Base-by-base conservation (phyloP, 108 stramenopile species). In the Schizochytrium sp. region DNA sequence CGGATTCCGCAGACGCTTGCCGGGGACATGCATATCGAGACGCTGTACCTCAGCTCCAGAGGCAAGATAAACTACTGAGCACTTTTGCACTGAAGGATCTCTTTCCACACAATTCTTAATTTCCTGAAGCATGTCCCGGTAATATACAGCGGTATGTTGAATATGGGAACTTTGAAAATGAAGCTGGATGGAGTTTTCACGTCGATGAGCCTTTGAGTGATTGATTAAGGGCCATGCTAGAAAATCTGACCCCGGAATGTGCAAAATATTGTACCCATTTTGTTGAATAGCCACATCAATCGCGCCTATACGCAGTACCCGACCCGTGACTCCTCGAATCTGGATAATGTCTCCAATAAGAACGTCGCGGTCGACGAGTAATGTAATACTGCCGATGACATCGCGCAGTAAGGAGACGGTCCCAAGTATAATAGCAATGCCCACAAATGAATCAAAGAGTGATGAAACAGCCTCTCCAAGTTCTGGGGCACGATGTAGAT, bases 261-360 rank as follows among this genome's bases (percentile, higher is more conserved):
- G 53, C 47, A 83, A n/a, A 17, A 53, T 83, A 5, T 50, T 83
- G 50, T 40, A 49, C 8, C 76, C 76, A 53, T 53, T 40, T 42
- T 83, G 47, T 13, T 38, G 28, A 17, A 83, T 38, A 10, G 47
- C 76, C 17, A 55, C 53, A 2, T 83, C 47, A 13, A 83, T 38
- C 15, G 76, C 76, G 8, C 76, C 76, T n/a, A 83, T 55, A 53
- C 76, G 76, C 13, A 83, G 38, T n/a, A 83, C 50, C 50, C 76
- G 76, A 10, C 76, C 76, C 10, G 76, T 55, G 17, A 83, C 76
- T 47, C 76, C 76, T 13, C 76, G 19, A 55, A 83, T 83, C 40
- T 83, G 50, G n/a, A 83, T 83, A 49, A 83, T 55, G 47, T 83
- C 76, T 10, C 76, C 76, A 2, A 83, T 83, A 5, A 38, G 49